phyloP scores from a whole-genome alignment of 2,329 filamentous ascomycete species.

The Xylariaceae sp. region DNA sequence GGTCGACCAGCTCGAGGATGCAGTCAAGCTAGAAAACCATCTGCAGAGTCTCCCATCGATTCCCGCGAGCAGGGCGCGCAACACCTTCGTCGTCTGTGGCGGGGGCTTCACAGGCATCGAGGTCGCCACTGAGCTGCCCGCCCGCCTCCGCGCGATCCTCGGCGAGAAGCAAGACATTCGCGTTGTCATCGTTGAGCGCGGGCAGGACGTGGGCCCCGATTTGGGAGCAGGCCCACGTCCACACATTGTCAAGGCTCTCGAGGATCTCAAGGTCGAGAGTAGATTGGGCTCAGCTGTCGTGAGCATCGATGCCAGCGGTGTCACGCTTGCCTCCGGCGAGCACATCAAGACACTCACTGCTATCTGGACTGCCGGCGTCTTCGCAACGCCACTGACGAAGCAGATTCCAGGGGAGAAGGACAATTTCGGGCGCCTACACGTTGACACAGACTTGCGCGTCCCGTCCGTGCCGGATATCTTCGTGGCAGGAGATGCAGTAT shows the following conservation, averaged over 20 bases:
- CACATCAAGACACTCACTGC: constrained; percentile 16
- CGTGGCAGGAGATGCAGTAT: constrained; percentile 13
- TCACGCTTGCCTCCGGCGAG: constrained; percentile 15
- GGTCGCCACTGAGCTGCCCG: constrained; percentile 14
- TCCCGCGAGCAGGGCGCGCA: constrained; percentile 11
- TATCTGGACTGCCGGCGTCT: constrained; percentile 16
- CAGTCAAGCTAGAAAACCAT: constrained; percentile 14
- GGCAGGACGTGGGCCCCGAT: constrained; percentile 6
- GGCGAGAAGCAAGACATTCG: constrained; percentile 7
- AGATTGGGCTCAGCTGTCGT: constrained; percentile 5
- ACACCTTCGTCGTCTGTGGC: constrained; percentile 16
- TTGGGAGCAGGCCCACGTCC: constrained; percentile 10
- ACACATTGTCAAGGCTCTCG: constrained; percentile 9
- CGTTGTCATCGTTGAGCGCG: constrained; percentile 12
- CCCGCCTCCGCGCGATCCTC: constrained; percentile 9
- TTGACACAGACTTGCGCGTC: constrained; percentile 14
- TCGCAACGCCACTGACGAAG: constrained; percentile 9
- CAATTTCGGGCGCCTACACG: constrained; percentile 8
- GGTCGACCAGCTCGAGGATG: constrained; percentile 16
- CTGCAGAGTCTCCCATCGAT: constrained; percentile 13
- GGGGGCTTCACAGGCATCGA: constrained; percentile 16
- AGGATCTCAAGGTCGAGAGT: constrained; percentile 10
- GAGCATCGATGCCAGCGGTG: constrained; percentile 8
- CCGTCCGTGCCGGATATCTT: constrained; percentile 7
- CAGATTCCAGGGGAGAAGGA: constrained; percentile 12